These are phyloP conservation scores for Kwoniella mangroviensis DNA, from an alignment of 768 basidiomycete species.

Conservation along the genomic window DNA sequence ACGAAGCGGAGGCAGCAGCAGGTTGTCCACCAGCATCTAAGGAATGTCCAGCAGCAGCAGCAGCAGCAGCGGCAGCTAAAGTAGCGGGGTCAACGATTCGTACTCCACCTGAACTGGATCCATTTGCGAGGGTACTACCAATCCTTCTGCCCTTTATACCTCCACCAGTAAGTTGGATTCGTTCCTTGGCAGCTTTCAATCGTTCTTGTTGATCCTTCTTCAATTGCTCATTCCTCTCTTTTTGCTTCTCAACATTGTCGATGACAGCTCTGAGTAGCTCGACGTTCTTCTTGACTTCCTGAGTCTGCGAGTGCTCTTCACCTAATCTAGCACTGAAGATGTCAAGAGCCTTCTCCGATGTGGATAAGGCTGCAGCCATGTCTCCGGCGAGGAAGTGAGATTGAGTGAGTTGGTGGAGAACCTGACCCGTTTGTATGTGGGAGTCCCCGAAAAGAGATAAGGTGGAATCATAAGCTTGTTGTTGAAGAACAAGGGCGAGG, in stretches of 20 bases:
- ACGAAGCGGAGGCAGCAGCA: conserved; percentile 7
- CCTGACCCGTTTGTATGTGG: conserved; percentile 57
- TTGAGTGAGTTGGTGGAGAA: conserved; percentile 58
- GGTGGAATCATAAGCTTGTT: conserved; percentile 48
- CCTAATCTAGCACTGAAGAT: conserved; percentile 57
- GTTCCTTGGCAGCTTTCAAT: conserved; percentile 37
- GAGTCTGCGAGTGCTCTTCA: conserved; percentile 55
- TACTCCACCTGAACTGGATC: conserved; percentile 3
- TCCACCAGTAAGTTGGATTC: conserved; percentile 35
- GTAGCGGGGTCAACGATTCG: conserved; percentile 19
- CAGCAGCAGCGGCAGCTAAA: conserved; percentile 20
- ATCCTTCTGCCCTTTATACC: conserved; percentile 13
- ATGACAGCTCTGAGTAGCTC: conserved; percentile 56
- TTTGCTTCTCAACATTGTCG: conserved; percentile 47
- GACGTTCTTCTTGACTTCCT: conserved; percentile 56
- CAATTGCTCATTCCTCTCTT: conserved; percentile 42
- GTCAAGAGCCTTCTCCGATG: conserved; percentile 46
- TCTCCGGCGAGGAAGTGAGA: conserved; percentile 57
- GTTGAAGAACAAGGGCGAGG: conserved; percentile 54
- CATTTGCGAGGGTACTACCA: conserved; percentile 18
- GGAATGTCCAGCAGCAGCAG: conserved; percentile 25
- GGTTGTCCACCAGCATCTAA: conserved; percentile 1
- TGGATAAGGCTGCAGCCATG: conserved; percentile 51
- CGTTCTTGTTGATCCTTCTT: conserved; percentile 49
- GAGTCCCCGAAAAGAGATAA: conserved; percentile 55